phyloP scores from a whole-genome alignment of 2,329 filamentous ascomycete genomes.

The Penicillium sp. region DNA sequence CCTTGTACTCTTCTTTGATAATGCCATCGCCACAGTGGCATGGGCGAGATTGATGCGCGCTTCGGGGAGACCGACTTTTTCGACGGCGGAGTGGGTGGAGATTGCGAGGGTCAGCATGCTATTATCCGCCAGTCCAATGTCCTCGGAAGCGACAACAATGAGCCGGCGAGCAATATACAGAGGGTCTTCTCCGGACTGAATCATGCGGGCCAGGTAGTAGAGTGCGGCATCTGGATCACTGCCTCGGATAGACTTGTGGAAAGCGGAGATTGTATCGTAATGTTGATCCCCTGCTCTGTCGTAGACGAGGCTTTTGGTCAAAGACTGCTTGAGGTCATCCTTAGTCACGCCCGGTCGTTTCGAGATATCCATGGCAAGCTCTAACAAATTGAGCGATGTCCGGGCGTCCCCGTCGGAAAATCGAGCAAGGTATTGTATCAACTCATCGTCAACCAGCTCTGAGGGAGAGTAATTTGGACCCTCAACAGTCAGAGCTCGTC shows the following conservation, averaged over 20 bases:
- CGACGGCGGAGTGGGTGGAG: constrained; percentile 75
- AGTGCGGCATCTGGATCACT: constrained; percentile 79
- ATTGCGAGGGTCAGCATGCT: constrained; percentile 76
- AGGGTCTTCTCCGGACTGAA: constrained; percentile 89
- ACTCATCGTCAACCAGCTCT: constrained; percentile 63
- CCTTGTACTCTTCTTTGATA: constrained; percentile 79
- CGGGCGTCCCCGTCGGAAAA: constrained; percentile 91
- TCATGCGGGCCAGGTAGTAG: constrained; percentile 94
- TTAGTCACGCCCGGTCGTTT: constrained; percentile 60
- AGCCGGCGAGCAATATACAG: constrained; percentile 87
- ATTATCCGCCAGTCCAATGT: constrained; percentile 86
- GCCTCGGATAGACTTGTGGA: constrained; percentile 91
- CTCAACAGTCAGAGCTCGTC: constrained; percentile 65
- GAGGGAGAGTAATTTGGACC: constrained; percentile 46
- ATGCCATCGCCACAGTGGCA: constrained; percentile 70
- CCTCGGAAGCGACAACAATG: constrained; percentile 90
- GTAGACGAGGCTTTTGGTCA: constrained; percentile 92
- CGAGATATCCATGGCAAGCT: constrained; percentile 76
- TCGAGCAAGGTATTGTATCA: constrained; percentile 73
- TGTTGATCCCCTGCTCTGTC: constrained; percentile 93
- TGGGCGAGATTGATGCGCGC: constrained; percentile 89
- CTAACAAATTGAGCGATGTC: constrained; percentile 85
- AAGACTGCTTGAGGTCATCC: constrained; percentile 68
- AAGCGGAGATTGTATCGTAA: constrained; percentile 94
- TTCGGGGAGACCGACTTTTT: constrained; percentile 94